These are phyloP conservation scores for Rhytidhysteron rufulum DNA, from an alignment of 2,329 filamentous ascomycete species.

Conservation along the genomic window DNA sequence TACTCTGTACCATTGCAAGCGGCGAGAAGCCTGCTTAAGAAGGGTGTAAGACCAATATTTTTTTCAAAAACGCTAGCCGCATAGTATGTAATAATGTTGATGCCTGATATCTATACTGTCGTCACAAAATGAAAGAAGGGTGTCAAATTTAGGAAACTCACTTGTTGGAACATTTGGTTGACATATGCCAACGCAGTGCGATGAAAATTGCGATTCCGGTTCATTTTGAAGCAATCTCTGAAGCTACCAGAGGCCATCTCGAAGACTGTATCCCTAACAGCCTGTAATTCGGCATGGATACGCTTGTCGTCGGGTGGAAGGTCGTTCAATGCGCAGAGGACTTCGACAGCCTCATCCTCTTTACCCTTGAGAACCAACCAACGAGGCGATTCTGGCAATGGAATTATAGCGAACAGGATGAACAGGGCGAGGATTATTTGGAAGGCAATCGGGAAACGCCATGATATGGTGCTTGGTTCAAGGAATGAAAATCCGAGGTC, in stretches of 20 bases:
- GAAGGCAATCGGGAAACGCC: slow-evolving; percentile 52
- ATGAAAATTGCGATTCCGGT: slow-evolving; percentile 54
- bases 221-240: slow-evolving; percentile 53
- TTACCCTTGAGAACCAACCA: slow-evolving; percentile 51
- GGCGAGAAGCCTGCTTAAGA: slow-evolving; percentile 21
- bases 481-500: slow-evolving; percentile 47
- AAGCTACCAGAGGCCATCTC: slow-evolving; percentile 34
- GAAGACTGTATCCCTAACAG: slow-evolving; percentile 35
- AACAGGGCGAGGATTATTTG: slow-evolving; percentile 57
- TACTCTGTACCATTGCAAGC: slow-evolving; percentile 36
- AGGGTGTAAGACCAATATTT: slow-evolving; percentile 1
- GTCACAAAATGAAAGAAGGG: slow-evolving; percentile 54
- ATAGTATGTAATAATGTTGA: slow-evolving; percentile 14
- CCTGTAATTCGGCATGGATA: slow-evolving; percentile 32
- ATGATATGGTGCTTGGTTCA: slow-evolving; percentile 37
- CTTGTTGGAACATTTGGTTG: slow-evolving; percentile 46
- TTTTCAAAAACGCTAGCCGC: slow-evolving; percentile 8
- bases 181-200: slow-evolving; percentile 47
- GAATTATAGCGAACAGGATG: slow-evolving; percentile 48
- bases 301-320: slow-evolving; percentile 30
- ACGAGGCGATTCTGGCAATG: slow-evolving; percentile 41
- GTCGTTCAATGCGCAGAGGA: slow-evolving; percentile 16
- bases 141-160: slow-evolving; percentile 27
- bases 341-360: slow-evolving; percentile 42
- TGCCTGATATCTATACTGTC: slow-evolving; percentile 47